Percentiles rank a stretch among this genome's conserved stretches.
phyloP scores from a whole-genome alignment of 1,284 basidiomycete species.

The Takashimella koratensis region DNA sequence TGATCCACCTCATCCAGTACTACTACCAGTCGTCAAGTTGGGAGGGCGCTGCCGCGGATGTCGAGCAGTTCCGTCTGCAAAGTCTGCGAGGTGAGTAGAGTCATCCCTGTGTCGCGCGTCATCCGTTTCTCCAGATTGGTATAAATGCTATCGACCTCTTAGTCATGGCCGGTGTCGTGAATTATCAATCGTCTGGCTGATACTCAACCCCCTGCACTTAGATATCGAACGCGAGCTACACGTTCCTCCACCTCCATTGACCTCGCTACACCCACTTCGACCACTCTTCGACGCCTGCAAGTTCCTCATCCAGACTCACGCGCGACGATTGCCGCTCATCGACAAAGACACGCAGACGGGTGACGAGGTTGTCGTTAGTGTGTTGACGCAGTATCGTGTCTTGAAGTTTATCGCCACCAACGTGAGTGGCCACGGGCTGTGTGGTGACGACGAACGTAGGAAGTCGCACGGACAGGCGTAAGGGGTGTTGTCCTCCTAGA shows the following conservation, averaged over 20 bases:
- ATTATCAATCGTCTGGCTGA: too few species aligned
- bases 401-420: slow-evolving; percentile 99
- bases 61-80: slow-evolving; percentile 90
- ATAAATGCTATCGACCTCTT: too few species aligned
- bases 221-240: slow-evolving; percentile 92
- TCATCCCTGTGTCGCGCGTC: background rate
- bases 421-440: slow-evolving; percentile 57
- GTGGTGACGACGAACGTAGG: background rate
- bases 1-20: slow-evolving; percentile 95
- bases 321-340: slow-evolving; percentile 86
- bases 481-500: too few species aligned
- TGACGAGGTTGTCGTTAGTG: slow-evolving; percentile 91
- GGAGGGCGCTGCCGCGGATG: slow-evolving; percentile 82
- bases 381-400: slow-evolving; percentile 94
- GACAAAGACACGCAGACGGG: slow-evolving; percentile 91
- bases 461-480: too few species aligned
- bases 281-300: slow-evolving; percentile 88
- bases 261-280: slow-evolving; percentile 81
- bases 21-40: slow-evolving; percentile 84
- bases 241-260: slow-evolving; percentile 86
- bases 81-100: slow-evolving; percentile 69
- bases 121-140: too few species aligned
- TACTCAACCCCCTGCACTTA: slow-evolving; percentile 39
- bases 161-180: too few species aligned
- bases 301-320: slow-evolving; percentile 90